These are phyloP conservation scores for Didymella pomorum DNA, from an alignment of 2,329 filamentous ascomycete species.

Conservation along the genomic window DNA sequence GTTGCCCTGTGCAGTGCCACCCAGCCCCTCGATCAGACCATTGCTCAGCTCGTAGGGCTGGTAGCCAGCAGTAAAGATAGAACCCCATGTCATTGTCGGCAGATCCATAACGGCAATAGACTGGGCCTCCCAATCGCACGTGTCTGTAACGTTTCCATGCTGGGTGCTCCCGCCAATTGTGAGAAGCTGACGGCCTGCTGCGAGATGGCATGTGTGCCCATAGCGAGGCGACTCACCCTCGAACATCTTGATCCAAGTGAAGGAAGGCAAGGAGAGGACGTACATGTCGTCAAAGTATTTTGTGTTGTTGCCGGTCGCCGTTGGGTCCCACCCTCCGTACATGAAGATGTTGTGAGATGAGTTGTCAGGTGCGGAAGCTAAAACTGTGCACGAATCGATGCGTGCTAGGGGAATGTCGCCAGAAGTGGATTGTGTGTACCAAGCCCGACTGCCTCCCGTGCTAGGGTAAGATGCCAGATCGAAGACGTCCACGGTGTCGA, in stretches of 20 bases:
- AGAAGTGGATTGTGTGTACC: conserved; percentile 55
- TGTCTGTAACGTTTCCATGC: conserved; percentile 13
- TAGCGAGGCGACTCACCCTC: too few species aligned
- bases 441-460: conserved; percentile 44
- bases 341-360: conserved; percentile 58
- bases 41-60: conserved; percentile 14
- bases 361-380: conserved; percentile 54
- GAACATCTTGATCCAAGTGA: conserved; percentile 5
- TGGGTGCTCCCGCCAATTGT: too few species aligned
- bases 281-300: conserved; percentile 54
- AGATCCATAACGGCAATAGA: conserved; percentile 27
- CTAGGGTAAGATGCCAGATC: conserved; percentile 45
- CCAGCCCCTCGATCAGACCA: conserved; percentile 17
- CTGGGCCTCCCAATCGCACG: conserved; percentile 32
- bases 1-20: conserved; percentile 20
- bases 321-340: conserved; percentile 58
- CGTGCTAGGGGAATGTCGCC: conserved; percentile 54
- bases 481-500: conserved; percentile 52
- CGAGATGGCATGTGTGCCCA: too few species aligned
- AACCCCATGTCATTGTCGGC: conserved; percentile 27
- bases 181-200: too few species aligned
- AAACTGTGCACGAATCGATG: conserved; percentile 56
- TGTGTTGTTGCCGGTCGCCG: conserved; percentile 35
- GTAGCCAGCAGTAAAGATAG: conserved; percentile 20
- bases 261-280: conserved; percentile 47